These are phyloP conservation scores for Lentinula raphanica DNA, from an alignment of 768 basidiomycete species.

Conservation along the genomic window DNA sequence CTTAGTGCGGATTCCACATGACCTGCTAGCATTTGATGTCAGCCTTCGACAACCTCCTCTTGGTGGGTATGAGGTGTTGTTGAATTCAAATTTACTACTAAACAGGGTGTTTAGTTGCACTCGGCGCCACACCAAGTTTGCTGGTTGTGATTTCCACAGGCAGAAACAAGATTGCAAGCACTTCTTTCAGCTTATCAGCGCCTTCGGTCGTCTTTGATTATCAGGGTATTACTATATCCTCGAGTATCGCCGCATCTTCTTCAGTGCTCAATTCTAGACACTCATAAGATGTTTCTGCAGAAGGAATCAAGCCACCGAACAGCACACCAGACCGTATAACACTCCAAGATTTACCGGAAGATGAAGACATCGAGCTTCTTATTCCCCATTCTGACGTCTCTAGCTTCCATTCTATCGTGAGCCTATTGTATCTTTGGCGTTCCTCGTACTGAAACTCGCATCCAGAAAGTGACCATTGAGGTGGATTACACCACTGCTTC, in stretches of 20 bases:
- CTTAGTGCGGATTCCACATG: slow-evolving; percentile 58
- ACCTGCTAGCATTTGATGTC: slow-evolving; percentile 59
- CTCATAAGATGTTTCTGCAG: background rate
- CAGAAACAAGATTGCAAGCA: slow-evolving; percentile 56
- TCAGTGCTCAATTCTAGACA: background rate
- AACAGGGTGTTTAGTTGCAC: slow-evolving; percentile 44
- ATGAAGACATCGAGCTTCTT: slow-evolving; percentile 41
- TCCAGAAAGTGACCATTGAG: slow-evolving; percentile 62
- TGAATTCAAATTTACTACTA: too few relatives aligned
- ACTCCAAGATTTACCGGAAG: slow-evolving; percentile 42
- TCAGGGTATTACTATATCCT: slow-evolving; percentile 34
- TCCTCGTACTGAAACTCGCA: background rate
- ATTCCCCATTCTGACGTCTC: slow-evolving; percentile 68
- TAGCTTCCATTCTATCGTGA: slow-evolving; percentile 55
- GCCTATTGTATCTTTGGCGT: slow-evolving; percentile 15
- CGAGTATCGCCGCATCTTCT: slow-evolving; percentile 13
- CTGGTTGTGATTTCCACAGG: slow-evolving; percentile 60
- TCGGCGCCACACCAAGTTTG: slow-evolving; percentile 53
- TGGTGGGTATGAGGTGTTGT: slow-evolving; percentile 24
- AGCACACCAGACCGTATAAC: slow-evolving; percentile 38
- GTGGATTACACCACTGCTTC: slow-evolving; percentile 62
- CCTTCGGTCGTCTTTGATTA: slow-evolving; percentile 50
- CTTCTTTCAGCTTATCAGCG: slow-evolving; percentile 48
- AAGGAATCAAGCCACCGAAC: slow-evolving; percentile 21
- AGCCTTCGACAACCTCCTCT: slow-evolving; percentile 53